Percentiles rank a stretch among this genome's conserved stretches.
These are phyloP conservation scores for Aspergillus felis DNA, from an alignment of 2,329 filamentous ascomycete genomes.

Conservation along the genomic window DNA sequence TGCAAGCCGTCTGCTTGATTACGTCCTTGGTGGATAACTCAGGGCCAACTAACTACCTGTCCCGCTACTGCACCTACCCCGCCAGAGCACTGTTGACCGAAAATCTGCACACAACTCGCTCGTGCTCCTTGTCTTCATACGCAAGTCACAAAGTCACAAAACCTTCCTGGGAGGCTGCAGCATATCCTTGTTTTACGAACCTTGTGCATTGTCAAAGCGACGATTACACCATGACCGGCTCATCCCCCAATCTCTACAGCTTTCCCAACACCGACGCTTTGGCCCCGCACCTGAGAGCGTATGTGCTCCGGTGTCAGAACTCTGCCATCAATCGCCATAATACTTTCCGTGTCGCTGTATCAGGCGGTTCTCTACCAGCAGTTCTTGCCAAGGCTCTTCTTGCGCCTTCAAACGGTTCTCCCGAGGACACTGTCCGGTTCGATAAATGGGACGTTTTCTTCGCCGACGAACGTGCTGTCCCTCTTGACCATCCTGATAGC, in stretches of 20 bases:
- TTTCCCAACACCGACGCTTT: conserved; percentile 69
- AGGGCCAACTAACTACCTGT: neutral
- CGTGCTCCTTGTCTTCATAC: neutral
- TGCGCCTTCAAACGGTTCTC: conserved; percentile 45
- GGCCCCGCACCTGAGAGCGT: conserved; percentile 72
- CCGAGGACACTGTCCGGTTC: conserved; percentile 67
- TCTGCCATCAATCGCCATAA: conserved; percentile 74
- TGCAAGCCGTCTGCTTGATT: neutral
- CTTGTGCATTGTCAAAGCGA: conserved; percentile 2
- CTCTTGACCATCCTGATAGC: conserved; percentile 86
- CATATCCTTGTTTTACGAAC: neutral
- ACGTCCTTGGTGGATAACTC: neutral
- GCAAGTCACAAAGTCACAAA: neutral
- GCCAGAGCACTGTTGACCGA: conserved; percentile 3
- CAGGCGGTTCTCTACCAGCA: conserved; percentile 87
- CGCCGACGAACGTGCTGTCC: conserved; percentile 92
- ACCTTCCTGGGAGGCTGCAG: neutral
- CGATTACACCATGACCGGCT: conserved; percentile 33
- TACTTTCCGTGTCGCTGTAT: conserved; percentile 86
- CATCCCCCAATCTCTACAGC: conserved; percentile 65
- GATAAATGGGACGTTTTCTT: conserved; percentile 97
- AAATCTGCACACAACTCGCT: neutral
- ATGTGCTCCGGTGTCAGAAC: conserved; percentile 77
- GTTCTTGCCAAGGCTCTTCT: conserved; percentile 83
- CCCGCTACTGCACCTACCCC: conserved; percentile 3